Evolutionary conservation across 2,329 filamentous ascomycete genomes (phyloP), one percentile per base, ranked within the genome.

Genomic region (Thelonectria discophora): DNA sequence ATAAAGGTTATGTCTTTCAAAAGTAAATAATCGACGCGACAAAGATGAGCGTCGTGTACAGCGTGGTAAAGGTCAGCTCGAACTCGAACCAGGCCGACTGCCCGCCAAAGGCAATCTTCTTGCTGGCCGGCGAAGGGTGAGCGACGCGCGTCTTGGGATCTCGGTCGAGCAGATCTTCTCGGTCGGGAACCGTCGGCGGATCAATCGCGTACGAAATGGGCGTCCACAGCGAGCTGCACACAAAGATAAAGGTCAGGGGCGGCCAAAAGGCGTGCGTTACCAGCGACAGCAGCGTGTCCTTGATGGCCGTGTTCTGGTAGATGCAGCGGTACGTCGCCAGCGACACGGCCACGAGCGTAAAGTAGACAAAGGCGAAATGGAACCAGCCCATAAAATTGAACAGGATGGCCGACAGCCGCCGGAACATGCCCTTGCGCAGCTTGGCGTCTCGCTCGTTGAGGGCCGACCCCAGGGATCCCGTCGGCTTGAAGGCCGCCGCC

Each of bases 241-340:
- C 79, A 69, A 84, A 83, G 45, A 87, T 68, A 75, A 86, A 88
- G 0, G 84, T 83, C 45, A 88, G 68, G 0, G 86, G 86, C 6
- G 86, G 86, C 86, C 86, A 89, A 75, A 84, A 85, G 12, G 84
- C 85, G 70, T 88, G 85, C 0, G 85, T 87, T 42, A 89, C 71
- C 4, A 89, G 76, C 65, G 80, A 81, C 49, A 83, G 69, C 15
- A 87, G 75, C n/a, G 81, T 74, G 10, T 78, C 76, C 64, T 74
- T 74, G 34, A 76, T 73, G 20, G 5, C 73, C 70, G 18, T 75
- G 69, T 21, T 80, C 72, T 76, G 68, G 37, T 76, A 71, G 66
- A 84, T 81, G 72, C 81, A 84, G 60, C 82, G 81, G 74, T 82
- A 86, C 6, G 80, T 80, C 2, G 81, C 83, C 50, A 84, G 69